Evolutionary conservation across 208 protist genomes (phyloP).

Genomic region (Phytomonas sp.): DNA sequence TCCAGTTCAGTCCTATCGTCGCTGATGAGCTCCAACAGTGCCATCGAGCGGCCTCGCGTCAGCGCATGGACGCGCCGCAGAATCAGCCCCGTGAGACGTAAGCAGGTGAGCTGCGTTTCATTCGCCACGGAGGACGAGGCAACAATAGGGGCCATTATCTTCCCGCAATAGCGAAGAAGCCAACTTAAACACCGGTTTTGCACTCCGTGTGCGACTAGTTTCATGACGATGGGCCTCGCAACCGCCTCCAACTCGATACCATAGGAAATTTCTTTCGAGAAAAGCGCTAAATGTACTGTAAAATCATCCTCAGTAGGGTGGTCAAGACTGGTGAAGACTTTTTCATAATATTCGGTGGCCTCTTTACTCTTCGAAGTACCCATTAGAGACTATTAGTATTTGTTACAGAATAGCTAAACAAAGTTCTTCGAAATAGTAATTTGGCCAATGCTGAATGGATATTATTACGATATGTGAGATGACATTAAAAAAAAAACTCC

Average conservation of each 20-base stretch:
- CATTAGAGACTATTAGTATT: conserved; percentile 13
- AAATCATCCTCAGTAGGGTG: conserved; percentile 35
- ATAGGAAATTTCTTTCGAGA: conserved; percentile 28
- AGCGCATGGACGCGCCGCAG: conserved; percentile 44
- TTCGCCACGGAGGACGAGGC: conserved; percentile 19
- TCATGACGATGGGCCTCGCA: conserved; percentile 30
- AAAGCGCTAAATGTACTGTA: conserved; percentile 19
- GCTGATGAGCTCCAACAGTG: conserved; percentile 32
- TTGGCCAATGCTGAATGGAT: no score
- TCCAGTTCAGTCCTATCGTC: conserved; percentile 3
- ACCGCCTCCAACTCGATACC: conserved; percentile 39
- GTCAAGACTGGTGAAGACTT: conserved; percentile 14
- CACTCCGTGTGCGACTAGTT: conserved; percentile 15
- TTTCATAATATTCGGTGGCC: conserved; percentile 35
- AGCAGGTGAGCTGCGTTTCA: conserved; percentile 19
- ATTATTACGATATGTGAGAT: no score
- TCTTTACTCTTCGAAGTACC: conserved; percentile 47
- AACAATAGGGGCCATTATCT: conserved; percentile 20
- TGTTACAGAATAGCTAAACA: neutral
- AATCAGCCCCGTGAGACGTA: conserved; percentile 46
- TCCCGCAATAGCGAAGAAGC: conserved; percentile 38
- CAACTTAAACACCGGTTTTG: conserved; percentile 34
- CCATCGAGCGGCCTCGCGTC: conserved; percentile 21
- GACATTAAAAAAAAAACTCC: neutral
- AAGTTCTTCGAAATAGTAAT: no score